These are phyloP conservation scores for Saccharum hybrid DNA, from an alignment of 202 grass and related monocot species.

Conservation along the genomic window DNA sequence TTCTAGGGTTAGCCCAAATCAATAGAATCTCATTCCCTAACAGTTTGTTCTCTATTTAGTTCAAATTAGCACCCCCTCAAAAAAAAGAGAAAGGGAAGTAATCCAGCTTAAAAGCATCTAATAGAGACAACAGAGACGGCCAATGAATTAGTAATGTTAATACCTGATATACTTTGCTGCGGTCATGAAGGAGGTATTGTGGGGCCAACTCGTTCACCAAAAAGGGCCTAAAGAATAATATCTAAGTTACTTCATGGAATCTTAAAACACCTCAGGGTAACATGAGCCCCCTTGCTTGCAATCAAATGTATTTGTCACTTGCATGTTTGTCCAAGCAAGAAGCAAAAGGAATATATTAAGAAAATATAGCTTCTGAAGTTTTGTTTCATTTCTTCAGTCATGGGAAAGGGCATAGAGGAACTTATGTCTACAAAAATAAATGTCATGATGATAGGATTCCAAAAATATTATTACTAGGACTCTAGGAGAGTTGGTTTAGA, in stretches of 20 bases:
- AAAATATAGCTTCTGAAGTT: not conserved
- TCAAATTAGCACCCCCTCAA: constrained; percentile 5
- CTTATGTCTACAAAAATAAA: too few species aligned
- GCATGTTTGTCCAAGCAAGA: constrained; percentile 24
- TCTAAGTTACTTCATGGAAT: constrained; percentile 37
- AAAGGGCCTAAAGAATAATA: constrained; percentile 69
- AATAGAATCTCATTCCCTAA: too few species aligned
- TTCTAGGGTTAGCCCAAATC: too few species aligned
- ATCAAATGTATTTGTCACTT: constrained; percentile 1
- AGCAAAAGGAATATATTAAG: constrained; percentile 21
- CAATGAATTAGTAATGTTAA: constrained; percentile 27
- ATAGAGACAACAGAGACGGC: constrained; percentile 8
- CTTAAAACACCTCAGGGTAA: constrained; percentile 10
- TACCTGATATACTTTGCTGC: constrained; percentile 99
- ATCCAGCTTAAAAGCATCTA: constrained; percentile 43
- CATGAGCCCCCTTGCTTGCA: not conserved
- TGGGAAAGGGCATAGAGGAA: not conserved
- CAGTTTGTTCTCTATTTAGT: constrained; percentile 27
- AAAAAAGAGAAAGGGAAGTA: constrained; percentile 34
- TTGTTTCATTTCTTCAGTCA: constrained; percentile 14
- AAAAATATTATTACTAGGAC: too few species aligned
- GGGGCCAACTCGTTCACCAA: constrained; percentile 86
- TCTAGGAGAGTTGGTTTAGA: too few species aligned
- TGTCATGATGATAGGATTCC: too few species aligned
- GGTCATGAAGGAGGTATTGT: constrained; percentile 88